Evolutionary conservation across 2,329 filamentous ascomycete genomes (phyloP), one percentile per base, ranked within the genome.

Genomic region (Fusarium anguioides): DNA sequence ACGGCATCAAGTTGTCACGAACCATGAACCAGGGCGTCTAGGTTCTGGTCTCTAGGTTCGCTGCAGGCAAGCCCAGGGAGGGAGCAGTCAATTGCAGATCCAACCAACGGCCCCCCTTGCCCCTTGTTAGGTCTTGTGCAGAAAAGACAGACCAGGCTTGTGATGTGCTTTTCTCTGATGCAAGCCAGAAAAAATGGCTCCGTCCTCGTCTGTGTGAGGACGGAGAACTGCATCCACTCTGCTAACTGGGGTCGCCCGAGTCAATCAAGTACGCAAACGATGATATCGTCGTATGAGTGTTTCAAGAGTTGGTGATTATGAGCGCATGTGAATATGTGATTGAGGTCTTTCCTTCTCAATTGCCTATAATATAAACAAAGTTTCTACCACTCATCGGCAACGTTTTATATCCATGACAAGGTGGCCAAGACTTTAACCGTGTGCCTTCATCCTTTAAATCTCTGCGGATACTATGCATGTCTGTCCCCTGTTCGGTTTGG

Each of bases 141-240:
- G 42, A 54, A 61, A 18, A 49, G 36, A 52, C 47, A 49, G 36
- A 52, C 47, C 52, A 51, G 53, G 68, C 61, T 41, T 55, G 51
- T 64, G 61, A 62, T 64, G 60, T 69, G 64, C 66, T 45, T 65
- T n/a, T 63, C 52, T 61, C 45, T 68, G 62, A 53, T 56, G 61
- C 41, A 57, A 36, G 35, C 49, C 46, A 61, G 40, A 61, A 53
- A n/a, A 45, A 24, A 64, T 64, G 60, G 53, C 44, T 65, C 48
- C 55, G 55, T 60, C 44, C 40, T 56, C 44, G 60, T 68, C 46
- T 52, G 49, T 26, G 26, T 8, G 23, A 35, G 63, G 66, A 69
- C 69, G n/a, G n/a, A n/a, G n/a, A n/a, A n/a, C n/a, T 59, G 66
- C 69, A 71, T 66, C 66, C 69, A 71, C 69, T 47, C 23, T 53